Conservation (phyloP, 2,329 filamentous ascomycete species). For the Stemphylium vesicarium region DNA sequence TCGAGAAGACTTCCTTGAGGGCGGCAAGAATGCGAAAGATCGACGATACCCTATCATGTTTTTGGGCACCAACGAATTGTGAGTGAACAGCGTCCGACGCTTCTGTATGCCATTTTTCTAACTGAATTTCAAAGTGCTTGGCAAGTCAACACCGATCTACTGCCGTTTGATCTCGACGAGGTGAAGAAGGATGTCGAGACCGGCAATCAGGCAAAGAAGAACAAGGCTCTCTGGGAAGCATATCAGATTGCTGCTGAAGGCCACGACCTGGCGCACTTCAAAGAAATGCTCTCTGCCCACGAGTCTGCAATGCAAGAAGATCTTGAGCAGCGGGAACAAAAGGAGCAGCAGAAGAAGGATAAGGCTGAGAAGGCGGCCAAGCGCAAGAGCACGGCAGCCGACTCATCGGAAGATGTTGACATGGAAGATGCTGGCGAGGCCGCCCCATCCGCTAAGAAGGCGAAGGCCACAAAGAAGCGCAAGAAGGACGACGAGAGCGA, state of each 20-base stretch:
- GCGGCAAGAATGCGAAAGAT: slow-evolving; percentile 83
- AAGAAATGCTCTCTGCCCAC: slow-evolving; percentile 71
- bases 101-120: slow-evolving; percentile 2
- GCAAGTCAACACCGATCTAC: slow-evolving; percentile 84
- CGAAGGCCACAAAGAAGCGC: slow-evolving; percentile 66
- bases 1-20: slow-evolving; percentile 84
- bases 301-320: slow-evolving; percentile 62
- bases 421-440: slow-evolving; percentile 51
- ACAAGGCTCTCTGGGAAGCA: slow-evolving; percentile 78
- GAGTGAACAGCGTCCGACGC: slow-evolving; percentile 55
- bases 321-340: slow-evolving; percentile 68
- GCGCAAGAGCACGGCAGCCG: slow-evolving; percentile 48
- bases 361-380: slow-evolving; percentile 63
- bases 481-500: slow-evolving; percentile 73
- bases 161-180: slow-evolving; percentile 75
- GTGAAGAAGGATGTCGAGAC: slow-evolving; percentile 74
- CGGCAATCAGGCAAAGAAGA: slow-evolving; percentile 82
- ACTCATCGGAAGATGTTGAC: slow-evolving; percentile 45
- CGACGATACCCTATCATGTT: slow-evolving; percentile 96
- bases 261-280: slow-evolving; percentile 81
- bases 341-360: slow-evolving; percentile 66
- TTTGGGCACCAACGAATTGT: slow-evolving; percentile 95
- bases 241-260: slow-evolving; percentile 81
- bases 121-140: slow-evolving; percentile 69
- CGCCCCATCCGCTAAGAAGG: slow-evolving; percentile 44